Evolutionary conservation across 1,284 basidiomycete genomes (phyloP).

Genomic region (Naganishia cerealis): DNA sequence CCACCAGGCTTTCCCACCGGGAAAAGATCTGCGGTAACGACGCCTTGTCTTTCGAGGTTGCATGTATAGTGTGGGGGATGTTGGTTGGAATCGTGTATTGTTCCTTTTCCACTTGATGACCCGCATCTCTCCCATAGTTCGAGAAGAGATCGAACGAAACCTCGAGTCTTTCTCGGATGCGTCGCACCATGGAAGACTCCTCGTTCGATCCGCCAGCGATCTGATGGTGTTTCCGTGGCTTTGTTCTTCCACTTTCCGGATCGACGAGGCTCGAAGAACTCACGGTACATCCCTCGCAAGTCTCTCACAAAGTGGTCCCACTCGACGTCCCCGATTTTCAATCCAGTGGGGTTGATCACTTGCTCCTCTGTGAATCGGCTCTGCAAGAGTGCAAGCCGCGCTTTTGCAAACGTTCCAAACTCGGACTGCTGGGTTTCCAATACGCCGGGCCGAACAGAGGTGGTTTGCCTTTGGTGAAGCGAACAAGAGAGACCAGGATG

Average conservation of each 20-base stretch:
- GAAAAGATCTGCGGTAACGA: conserved; percentile 17
- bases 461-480: no score
- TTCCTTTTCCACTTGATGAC: not conserved
- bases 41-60: conserved; percentile 5
- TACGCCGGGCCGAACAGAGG: not conserved
- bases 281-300: not conserved
- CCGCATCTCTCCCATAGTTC: not conserved
- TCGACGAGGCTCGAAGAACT: not conserved
- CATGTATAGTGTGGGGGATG: conserved; percentile 6
- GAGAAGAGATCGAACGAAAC: not conserved
- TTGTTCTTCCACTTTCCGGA: not conserved
- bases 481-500: no score
- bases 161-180: not conserved
- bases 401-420: not conserved
- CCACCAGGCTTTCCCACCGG: conserved; percentile 8
- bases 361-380: not conserved
- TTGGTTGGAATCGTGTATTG: not conserved
- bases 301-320: conserved; percentile 10
- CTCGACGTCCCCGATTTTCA: not conserved
- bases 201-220: not conserved
- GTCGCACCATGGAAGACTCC: not conserved
- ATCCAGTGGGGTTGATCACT: not conserved
- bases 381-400: conserved; percentile 1
- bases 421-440: not conserved
- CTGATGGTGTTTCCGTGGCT: not conserved